These are phyloP conservation scores for Candida tibetensis DNA, from an alignment of 805 yeast species.

Conservation along the genomic window DNA sequence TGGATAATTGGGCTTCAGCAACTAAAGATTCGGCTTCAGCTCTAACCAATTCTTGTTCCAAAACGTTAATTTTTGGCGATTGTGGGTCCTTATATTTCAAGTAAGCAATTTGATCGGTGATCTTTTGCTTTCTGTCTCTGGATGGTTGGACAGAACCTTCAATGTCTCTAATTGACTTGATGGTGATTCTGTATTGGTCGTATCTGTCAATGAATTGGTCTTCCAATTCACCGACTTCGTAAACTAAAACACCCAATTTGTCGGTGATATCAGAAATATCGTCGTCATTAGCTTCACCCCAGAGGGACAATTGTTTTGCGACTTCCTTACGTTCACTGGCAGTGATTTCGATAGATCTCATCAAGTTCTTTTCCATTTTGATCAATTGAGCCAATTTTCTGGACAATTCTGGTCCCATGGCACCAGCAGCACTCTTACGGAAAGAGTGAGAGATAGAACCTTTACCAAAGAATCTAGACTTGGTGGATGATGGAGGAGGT, in stretches of 20 bases:
- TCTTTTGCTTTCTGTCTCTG: slow-evolving; percentile 95
- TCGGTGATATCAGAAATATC: slow-evolving; percentile 97
- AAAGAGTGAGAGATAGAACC: slow-evolving; percentile 65
- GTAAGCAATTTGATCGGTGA: slow-evolving; percentile 96
- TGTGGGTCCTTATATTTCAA: slow-evolving; percentile 98
- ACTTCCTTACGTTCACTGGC: slow-evolving; percentile 94
- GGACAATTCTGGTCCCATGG: slow-evolving; percentile 91
- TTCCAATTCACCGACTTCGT: slow-evolving; percentile 96
- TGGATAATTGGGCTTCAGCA: slow-evolving; percentile 98
- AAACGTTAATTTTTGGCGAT: slow-evolving; percentile 90
- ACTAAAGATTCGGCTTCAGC: slow-evolving; percentile 99
- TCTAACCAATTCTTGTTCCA: slow-evolving; percentile 97
- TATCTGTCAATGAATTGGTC: slow-evolving; percentile 98
- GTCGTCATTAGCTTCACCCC: slow-evolving; percentile 99
- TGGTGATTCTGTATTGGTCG: slow-evolving; percentile 95
- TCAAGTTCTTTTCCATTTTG: slow-evolving; percentile 93
- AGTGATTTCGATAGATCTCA: slow-evolving; percentile 89
- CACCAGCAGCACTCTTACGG: slow-evolving; percentile 85
- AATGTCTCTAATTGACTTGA: slow-evolving; percentile 92
- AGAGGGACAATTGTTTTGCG: slow-evolving; percentile 92
- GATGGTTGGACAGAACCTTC: slow-evolving; percentile 98
- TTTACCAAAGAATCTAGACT: slow-evolving; percentile 70
- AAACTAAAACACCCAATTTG: slow-evolving; percentile 91
- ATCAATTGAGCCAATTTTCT: slow-evolving; percentile 88
- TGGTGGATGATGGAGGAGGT: slow-evolving; percentile 76